A percentile compares a stretch with the other conserved stretches of the same genome.
Evolutionary conservation across 2,329 filamentous ascomycete genomes (phyloP).

Genomic region (Fusarium sambucinum): DNA sequence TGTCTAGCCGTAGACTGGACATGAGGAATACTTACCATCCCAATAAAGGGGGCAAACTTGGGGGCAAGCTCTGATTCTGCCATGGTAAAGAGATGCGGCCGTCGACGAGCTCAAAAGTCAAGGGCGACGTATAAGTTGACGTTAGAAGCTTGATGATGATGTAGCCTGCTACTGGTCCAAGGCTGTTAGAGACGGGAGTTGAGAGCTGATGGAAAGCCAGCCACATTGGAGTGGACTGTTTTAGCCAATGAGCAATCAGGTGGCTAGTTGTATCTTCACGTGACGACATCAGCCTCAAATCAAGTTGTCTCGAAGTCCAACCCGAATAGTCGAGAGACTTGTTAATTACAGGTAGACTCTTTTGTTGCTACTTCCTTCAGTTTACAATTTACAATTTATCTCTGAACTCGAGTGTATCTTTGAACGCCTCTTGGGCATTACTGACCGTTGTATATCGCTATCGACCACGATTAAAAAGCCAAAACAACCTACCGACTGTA

Average conservation of each 20-base stretch:
- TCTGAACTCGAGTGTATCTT: not conserved
- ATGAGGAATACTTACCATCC: slow-evolving; percentile 74
- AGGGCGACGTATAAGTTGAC: slow-evolving; percentile 38
- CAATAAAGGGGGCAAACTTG: slow-evolving; percentile 88
- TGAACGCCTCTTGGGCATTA: not conserved
- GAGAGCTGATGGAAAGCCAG: slow-evolving; percentile 43
- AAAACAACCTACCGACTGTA: slow-evolving; percentile 26
- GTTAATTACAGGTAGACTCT: no score
- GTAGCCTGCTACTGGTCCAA: slow-evolving; percentile 44
- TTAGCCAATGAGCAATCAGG: slow-evolving; percentile 34
- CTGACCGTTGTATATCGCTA: slow-evolving; percentile 15
- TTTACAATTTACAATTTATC: no score
- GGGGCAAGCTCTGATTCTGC: slow-evolving; percentile 71
- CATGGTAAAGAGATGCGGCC: slow-evolving; percentile 57
- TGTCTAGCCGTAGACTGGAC: slow-evolving; percentile 9
- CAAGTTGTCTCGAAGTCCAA: not conserved
- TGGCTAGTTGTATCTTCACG: slow-evolving; percentile 14
- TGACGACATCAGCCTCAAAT: slow-evolving; percentile 2
- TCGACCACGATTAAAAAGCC: slow-evolving; percentile 17
- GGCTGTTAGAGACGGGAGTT: slow-evolving; percentile 37
- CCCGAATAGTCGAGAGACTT: not conserved
- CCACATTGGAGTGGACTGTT: slow-evolving; percentile 16
- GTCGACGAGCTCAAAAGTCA: slow-evolving; percentile 34
- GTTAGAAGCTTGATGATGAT: slow-evolving; percentile 48
- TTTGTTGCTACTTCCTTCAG: no score